Evolutionary conservation across 192 early-diverging fungal species (phyloP).

Genomic region (Backusella parvicylindrica): DNA sequence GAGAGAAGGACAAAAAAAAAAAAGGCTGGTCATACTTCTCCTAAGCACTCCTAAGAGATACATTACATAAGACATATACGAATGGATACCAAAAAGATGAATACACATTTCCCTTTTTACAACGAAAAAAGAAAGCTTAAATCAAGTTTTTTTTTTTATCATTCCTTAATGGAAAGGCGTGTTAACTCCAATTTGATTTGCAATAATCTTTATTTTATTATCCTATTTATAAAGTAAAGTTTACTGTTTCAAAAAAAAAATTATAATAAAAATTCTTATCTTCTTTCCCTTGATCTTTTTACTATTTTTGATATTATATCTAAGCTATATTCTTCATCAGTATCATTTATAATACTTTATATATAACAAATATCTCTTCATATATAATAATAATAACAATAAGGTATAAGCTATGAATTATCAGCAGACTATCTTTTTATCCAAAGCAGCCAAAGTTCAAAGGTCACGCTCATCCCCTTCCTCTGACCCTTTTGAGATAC

Average conservation of each 20-base stretch:
- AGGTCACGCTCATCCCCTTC: slow-evolving; percentile 15
- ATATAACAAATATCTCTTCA: not conserved
- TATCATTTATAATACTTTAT: not conserved
- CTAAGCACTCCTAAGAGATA: not conserved
- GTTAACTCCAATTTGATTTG: not conserved
- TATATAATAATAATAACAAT: not conserved
- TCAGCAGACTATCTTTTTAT: not conserved
- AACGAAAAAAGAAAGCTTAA: not conserved
- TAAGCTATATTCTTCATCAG: not conserved
- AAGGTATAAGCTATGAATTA: not conserved
- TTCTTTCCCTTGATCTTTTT: not conserved
- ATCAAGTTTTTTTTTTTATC: not conserved
- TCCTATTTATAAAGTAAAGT: not conserved
- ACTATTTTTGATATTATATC: not conserved
- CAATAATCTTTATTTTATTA: not conserved
- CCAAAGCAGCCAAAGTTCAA: slow-evolving; percentile 8
- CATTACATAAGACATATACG: not conserved
- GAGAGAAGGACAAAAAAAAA: not conserved
- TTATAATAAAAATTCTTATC: not conserved
- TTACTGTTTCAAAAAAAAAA: too few species aligned
- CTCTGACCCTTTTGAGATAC: not conserved
- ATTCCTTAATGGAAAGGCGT: not conserved
- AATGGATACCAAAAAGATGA: not conserved
- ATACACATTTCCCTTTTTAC: not conserved
- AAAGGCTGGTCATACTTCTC: not conserved